phyloP scores from a whole-genome alignment of 2,329 filamentous ascomycete species.

The Diaporthe sp. region DNA sequence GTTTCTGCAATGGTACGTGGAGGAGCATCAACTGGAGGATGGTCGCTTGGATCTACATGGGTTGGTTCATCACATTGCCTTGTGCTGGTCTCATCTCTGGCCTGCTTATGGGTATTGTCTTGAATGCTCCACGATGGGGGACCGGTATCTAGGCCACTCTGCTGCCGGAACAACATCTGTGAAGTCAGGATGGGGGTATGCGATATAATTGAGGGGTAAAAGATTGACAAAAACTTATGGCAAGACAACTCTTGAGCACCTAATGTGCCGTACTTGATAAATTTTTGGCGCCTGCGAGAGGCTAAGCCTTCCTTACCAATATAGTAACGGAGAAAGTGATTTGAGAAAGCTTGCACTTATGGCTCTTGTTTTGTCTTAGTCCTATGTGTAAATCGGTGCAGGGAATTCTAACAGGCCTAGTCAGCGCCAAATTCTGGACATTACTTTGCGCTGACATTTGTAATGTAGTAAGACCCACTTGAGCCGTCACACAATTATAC shows the following conservation, averaged over 20 bases:
- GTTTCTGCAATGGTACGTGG: slow-evolving; percentile 68
- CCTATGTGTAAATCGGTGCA: not conserved
- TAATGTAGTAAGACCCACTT: too few species aligned
- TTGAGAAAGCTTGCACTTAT: too few species aligned
- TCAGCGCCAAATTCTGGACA: too few species aligned
- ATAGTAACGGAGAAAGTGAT: not conserved
- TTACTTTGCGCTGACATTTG: too few species aligned
- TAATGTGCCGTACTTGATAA: not conserved
- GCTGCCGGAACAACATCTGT: too few species aligned
- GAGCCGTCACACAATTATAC: too few species aligned
- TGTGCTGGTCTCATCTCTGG: slow-evolving; percentile 67
- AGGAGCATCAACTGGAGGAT: slow-evolving; percentile 72
- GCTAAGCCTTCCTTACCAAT: not conserved
- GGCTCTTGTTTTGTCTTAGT: not conserved
- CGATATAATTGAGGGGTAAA: not conserved
- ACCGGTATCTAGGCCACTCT: not conserved
- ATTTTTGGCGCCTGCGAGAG: too few species aligned
- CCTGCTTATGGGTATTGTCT: slow-evolving; percentile 69
- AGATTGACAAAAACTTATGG: not conserved
- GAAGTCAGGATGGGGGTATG: not conserved
- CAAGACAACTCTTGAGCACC: not conserved
- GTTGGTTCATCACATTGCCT: slow-evolving; percentile 72
- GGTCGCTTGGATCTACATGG: slow-evolving; percentile 68
- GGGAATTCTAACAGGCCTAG: too few species aligned
- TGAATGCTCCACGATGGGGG: slow-evolving; percentile 63